These are phyloP conservation scores for Trichothecium roseum DNA, from an alignment of 2,329 filamentous ascomycete species.

Conservation along the genomic window DNA sequence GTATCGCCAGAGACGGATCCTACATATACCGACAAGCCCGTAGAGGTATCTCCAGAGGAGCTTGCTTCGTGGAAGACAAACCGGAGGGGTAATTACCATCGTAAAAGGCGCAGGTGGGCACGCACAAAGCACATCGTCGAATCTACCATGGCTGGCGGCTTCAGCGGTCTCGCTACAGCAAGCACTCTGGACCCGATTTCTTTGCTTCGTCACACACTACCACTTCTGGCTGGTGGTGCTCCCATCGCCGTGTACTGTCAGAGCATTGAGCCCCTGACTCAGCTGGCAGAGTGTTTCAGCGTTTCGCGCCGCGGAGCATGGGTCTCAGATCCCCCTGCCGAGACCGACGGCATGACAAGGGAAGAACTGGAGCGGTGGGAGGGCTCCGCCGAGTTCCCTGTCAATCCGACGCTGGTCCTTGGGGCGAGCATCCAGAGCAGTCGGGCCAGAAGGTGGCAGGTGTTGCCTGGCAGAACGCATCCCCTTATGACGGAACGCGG, in stretches of 20 bases:
- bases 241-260: constrained; percentile 80
- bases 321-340: constrained; percentile 40
- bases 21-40: constrained; percentile 59
- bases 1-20: constrained; percentile 66
- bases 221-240: constrained; percentile 72
- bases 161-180: constrained; percentile 75
- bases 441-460: constrained; percentile 74
- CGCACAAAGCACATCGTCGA: constrained; percentile 64
- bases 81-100: constrained; percentile 75
- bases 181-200: constrained; percentile 72
- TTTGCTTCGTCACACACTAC: constrained; percentile 64
- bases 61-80: constrained; percentile 68
- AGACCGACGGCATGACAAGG: constrained; percentile 29
- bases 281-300: constrained; percentile 75
- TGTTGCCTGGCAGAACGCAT: constrained; percentile 83
- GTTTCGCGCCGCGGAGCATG: constrained; percentile 71
- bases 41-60: constrained; percentile 44
- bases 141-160: constrained; percentile 62
- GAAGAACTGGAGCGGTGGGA: constrained; percentile 45
- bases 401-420: constrained; percentile 78
- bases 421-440: constrained; percentile 74
- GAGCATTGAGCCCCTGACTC: constrained; percentile 66
- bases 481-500: constrained; percentile 85
- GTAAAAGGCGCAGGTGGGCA: constrained; percentile 78
- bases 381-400: constrained; percentile 65